Conservation (phyloP, 139 green algal species). For the Chlamydomonas sp. region DNA sequence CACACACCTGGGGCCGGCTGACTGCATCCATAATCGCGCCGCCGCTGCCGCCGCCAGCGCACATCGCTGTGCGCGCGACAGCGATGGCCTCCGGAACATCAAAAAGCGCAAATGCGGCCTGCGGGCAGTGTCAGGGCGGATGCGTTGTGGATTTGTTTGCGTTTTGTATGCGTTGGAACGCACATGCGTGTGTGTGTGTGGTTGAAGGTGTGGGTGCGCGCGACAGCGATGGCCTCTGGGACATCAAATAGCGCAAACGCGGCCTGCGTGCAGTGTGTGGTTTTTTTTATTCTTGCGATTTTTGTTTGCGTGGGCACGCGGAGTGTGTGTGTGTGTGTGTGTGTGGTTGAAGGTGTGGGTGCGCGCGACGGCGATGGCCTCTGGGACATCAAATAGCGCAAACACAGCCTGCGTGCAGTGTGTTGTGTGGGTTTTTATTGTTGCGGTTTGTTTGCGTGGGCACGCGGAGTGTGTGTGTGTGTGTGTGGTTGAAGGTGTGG, state of each 20-base stretch:
- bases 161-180: too few relatives aligned
- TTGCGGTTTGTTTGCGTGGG: too few relatives aligned
- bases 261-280: slow-evolving; percentile 7
- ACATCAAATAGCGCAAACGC: slow-evolving; percentile 41
- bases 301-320: too few relatives aligned
- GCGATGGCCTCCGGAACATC: slow-evolving; percentile 78
- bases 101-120: slow-evolving; percentile 64
- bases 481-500: too few relatives aligned
- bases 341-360: too few relatives aligned
- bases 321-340: too few relatives aligned
- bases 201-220: too few relatives aligned
- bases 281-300: too few relatives aligned
- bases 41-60: slow-evolving; percentile 28
- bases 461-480: too few relatives aligned
- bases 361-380: background rate
- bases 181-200: too few relatives aligned
- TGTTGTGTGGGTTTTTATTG: too few relatives aligned
- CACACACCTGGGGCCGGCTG: slow-evolving; percentile 51
- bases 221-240: background rate
- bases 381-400: slow-evolving; percentile 15
- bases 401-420: slow-evolving; percentile 36
- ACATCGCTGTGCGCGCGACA: slow-evolving; percentile 59
- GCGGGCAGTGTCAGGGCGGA: background rate
- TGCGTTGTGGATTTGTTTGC: too few relatives aligned
- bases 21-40: slow-evolving; percentile 27